A percentile compares a stretch with the other conserved stretches of the same genome.
These are phyloP conservation scores for Sclerotinia minor DNA, from an alignment of 2,329 filamentous ascomycete species.

Conservation along the genomic window DNA sequence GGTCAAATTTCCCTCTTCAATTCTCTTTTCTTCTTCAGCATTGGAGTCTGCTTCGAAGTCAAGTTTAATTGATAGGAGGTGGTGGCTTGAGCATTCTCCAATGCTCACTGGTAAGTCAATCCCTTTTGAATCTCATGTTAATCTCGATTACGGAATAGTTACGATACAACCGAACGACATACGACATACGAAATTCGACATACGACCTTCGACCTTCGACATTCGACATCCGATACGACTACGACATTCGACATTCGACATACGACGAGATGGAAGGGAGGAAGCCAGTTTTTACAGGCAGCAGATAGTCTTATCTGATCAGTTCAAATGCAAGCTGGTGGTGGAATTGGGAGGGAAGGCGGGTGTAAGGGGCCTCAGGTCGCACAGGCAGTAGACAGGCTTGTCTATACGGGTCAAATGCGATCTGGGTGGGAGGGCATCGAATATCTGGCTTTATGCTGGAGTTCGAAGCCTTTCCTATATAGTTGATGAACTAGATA, in stretches of 20 bases:
- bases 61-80: conserved; percentile 1
- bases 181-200: no score
- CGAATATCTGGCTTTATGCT: background rate
- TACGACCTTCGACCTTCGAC: no score
- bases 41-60: background rate
- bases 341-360: background rate
- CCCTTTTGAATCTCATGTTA: fast-evolving
- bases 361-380: background rate
- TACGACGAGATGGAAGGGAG: background rate
- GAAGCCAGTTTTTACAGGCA: background rate
- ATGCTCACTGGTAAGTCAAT: background rate
- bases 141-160: background rate
- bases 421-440: conserved; percentile 37
- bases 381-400: conserved; percentile 1
- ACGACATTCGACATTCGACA: no score
- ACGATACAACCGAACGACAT: background rate
- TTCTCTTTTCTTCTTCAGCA: background rate
- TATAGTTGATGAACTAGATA: background rate
- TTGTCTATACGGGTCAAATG: conserved; percentile 75
- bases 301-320: conserved; percentile 45
- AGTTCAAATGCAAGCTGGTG: conserved; percentile 72
- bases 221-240: no score
- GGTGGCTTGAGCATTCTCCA: background rate
- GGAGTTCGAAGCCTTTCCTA: background rate
- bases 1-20: fast-evolving